Percentiles rank a stretch among this genome's conserved stretches.
Conservation (phyloP, 176 grass and related monocot genomes). For the Phoenix dactylifera region DNA sequence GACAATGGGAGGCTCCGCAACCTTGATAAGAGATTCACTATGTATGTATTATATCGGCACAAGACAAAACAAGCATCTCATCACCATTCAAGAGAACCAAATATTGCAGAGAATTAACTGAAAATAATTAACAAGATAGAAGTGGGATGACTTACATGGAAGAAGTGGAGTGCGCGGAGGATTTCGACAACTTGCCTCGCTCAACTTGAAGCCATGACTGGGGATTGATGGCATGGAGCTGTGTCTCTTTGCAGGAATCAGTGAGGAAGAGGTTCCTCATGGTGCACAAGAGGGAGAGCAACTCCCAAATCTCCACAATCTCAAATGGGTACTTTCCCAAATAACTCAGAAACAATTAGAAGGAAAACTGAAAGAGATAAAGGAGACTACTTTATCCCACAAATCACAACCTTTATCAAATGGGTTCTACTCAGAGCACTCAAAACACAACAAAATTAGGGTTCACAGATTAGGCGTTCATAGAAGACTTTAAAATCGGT, state of each 20-base stretch:
- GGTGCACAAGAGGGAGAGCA: constrained; percentile 77
- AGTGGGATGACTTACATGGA: constrained; percentile 53
- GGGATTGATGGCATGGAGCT: constrained; percentile 58
- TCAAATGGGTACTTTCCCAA: not conserved
- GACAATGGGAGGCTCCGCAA: constrained; percentile 63
- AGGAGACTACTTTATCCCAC: not conserved
- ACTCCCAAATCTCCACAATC: constrained; percentile 90
- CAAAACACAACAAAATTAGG: not conserved
- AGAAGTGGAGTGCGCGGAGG: constrained; percentile 58
- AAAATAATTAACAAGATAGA: not conserved
- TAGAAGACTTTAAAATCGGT: too few relatives aligned
- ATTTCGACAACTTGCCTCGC: constrained; percentile 67
- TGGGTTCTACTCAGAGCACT: not conserved
- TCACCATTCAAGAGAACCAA: not conserved
- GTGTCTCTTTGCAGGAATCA: constrained; percentile 65
- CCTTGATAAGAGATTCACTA: constrained; percentile 88
- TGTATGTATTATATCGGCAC: constrained; percentile 1
- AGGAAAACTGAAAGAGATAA: constrained; percentile 1
- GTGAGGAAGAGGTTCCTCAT: constrained; percentile 87
- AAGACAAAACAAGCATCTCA: not conserved
- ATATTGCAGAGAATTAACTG: not conserved
- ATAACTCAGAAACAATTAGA: not conserved
- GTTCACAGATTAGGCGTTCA: not conserved
- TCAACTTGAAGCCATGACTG: constrained; percentile 97
- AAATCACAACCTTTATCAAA: not conserved